A percentile compares a stretch with the other conserved stretches of the same genome.
Conservation (phyloP, 805 yeast species). For the Candida namnaoensis region DNA sequence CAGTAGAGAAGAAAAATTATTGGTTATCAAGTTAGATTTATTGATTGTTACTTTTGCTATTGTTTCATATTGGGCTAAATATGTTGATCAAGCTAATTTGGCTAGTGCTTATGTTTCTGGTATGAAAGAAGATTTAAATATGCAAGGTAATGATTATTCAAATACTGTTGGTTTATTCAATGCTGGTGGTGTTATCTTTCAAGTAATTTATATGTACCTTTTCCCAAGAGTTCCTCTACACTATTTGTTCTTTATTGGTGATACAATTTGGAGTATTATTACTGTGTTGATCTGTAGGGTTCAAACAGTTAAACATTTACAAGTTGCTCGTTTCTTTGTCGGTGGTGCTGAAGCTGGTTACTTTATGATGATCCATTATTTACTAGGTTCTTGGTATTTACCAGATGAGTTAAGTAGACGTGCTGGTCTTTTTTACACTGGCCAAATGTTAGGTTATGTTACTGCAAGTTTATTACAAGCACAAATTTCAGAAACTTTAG, state of each 20-base stretch:
- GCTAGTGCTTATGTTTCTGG: constrained; percentile 61
- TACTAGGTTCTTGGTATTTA: constrained; percentile 52
- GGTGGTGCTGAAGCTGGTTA: constrained; percentile 62
- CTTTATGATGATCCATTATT: constrained; percentile 50
- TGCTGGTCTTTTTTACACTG: constrained; percentile 54
- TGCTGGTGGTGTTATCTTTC: constrained; percentile 49
- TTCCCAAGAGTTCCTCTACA: too few species aligned
- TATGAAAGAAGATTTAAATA: constrained; percentile 45
- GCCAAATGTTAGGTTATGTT: constrained; percentile 36
- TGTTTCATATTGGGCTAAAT: constrained; percentile 59
- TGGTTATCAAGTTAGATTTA: too few species aligned
- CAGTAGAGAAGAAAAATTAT: too few species aligned
- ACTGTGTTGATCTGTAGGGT: not conserved
- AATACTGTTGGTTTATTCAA: constrained; percentile 49
- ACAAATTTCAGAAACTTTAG: constrained; percentile 29
- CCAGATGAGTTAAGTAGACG: constrained; percentile 52
- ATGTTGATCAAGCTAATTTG: constrained; percentile 50
- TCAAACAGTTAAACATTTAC: not conserved
- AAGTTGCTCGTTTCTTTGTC: constrained; percentile 54
- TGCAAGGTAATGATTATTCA: constrained; percentile 57
- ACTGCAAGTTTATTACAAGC: constrained; percentile 49
- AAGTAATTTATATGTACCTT: too few species aligned
- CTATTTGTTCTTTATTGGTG: not conserved
- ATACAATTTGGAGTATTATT: not conserved
- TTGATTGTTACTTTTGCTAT: constrained; percentile 45